phyloP scores from a whole-genome alignment of 2,329 filamentous ascomycete genomes.

The Botryosphaeria dothidea region DNA sequence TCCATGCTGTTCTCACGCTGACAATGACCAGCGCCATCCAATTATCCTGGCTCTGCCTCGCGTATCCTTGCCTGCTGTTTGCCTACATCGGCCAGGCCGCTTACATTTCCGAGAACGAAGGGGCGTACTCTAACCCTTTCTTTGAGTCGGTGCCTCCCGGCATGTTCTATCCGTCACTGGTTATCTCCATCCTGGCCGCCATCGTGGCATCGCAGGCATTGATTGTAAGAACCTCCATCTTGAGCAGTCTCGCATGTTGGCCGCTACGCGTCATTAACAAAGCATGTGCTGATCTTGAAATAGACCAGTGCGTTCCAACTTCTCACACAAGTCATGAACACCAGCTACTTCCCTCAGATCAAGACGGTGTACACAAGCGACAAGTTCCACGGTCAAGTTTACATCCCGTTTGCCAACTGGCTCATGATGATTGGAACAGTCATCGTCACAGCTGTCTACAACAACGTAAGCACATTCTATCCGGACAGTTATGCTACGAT shows the following conservation, averaged over 20 bases:
- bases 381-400: conserved; percentile 72
- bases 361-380: conserved; percentile 70
- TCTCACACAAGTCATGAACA: conserved; percentile 69
- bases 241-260: no score
- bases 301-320: conserved; percentile 56
- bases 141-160: conserved; percentile 69
- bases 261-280: no score
- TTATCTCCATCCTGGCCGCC: conserved; percentile 69
- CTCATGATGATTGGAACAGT: conserved; percentile 73
- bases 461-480: conserved; percentile 52
- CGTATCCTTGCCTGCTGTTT: conserved; percentile 66
- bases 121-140: conserved; percentile 71
- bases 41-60: conserved; percentile 68
- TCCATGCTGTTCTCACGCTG: not conserved
- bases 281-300: no score
- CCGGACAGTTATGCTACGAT: not conserved
- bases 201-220: conserved; percentile 78
- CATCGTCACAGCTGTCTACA: conserved; percentile 72
- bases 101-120: conserved; percentile 62
- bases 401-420: conserved; percentile 76
- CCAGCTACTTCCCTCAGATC: conserved; percentile 74
- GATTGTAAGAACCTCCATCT: conserved; percentile 34
- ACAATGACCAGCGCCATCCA: conserved; percentile 60
- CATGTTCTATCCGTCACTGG: conserved; percentile 66
- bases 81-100: conserved; percentile 75